phyloP scores from a whole-genome alignment of 2,329 filamentous ascomycete genomes.

The Escovopsis weberi region DNA sequence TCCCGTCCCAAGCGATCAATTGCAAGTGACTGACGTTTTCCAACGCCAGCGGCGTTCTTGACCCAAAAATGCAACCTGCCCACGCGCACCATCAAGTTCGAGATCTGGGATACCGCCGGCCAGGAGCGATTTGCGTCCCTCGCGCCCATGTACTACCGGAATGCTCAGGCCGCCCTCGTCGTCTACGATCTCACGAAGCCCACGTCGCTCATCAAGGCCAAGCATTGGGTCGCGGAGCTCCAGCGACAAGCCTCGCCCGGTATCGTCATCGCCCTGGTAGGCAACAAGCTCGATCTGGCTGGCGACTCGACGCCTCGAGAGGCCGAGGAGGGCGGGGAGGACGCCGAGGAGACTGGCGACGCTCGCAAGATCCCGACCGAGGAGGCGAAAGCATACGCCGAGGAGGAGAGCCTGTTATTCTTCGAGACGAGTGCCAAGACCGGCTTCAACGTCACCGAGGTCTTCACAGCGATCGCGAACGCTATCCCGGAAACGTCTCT shows the following conservation, averaged over 20 bases:
- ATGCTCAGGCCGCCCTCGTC: constrained; percentile 91
- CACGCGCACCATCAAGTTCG: constrained; percentile 79
- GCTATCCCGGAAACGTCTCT: constrained; percentile 93
- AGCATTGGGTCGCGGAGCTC: constrained; percentile 96
- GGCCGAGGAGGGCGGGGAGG: constrained; percentile 33
- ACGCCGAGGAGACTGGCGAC: constrained; percentile 51
- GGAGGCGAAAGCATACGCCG: constrained; percentile 84
- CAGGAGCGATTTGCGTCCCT: constrained; percentile 95
- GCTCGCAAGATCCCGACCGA: constrained; percentile 81
- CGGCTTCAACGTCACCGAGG: constrained; percentile 82
- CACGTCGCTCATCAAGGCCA: constrained; percentile 87
- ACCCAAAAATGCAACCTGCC: constrained; percentile 98
- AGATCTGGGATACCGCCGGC: constrained; percentile 97
- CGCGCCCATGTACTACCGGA: constrained; percentile 99
- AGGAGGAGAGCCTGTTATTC: constrained; percentile 87
- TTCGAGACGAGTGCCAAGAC: constrained; percentile 98
- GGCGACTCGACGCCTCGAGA: constrained; percentile 36
- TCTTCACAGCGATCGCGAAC: constrained; percentile 96
- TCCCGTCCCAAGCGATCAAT: no score
- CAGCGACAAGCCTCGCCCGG: constrained; percentile 91
- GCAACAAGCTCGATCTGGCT: constrained; percentile 90
- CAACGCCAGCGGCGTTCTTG: constrained; percentile 67
- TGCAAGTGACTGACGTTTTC: no score
- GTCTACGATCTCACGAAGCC: constrained; percentile 98
- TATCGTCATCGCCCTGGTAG: constrained; percentile 92